Evolutionary conservation across 495 filamentous ascomycete genomes (phyloP), one percentile per base, ranked within the genome.

Genomic region (Elaphomyces granulatus): DNA sequence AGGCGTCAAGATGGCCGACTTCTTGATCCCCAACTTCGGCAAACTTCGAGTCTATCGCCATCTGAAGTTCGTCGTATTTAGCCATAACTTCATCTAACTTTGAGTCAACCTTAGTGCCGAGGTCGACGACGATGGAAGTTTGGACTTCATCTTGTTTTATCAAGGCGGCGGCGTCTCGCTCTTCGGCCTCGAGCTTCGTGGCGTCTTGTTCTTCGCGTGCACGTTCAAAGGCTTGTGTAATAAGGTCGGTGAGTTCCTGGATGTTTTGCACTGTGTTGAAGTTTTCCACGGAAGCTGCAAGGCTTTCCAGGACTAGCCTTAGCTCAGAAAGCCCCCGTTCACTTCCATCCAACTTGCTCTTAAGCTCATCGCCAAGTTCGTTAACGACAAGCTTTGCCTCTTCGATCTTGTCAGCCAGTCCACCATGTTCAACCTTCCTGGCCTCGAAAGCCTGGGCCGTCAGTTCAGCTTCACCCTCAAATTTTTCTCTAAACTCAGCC

Each of bases 11-110:
- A 48, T 83, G 71, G 36, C 78, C 68, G 14, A 66, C 48, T 37
- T 81, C 73, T 37, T 77, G 74, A 35, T 74, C 73, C 39, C 81
- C 81, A 32, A 74, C 68, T 40, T 76, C 72, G 16, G 72, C 75
- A 10, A 77, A 72, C 41, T 80, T 81, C 31, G 78, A 75, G 28
- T 87, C 79, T 19, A 79, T 68, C 3, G 72, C 66, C 10, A 70
- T 51, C 50, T 87, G 81, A 34, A 80, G 75, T 34, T 90, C 83
- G 28, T 93, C 84, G 49, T 88, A 87, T 52, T 87, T 90, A 21
- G 67, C 62, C 52, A 90, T 69, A 15, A 94, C 63, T 44, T 82
- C 77, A 35, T 69, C 70, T 50, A 94, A 81, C 45, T 78, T 77
- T 50, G 83, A 79, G 37, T 88, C 85, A 18, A 94, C 67, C 61